Evolutionary conservation across 2,329 filamentous ascomycete species (phyloP).

Genomic region (Claviceps quebecensis): DNA sequence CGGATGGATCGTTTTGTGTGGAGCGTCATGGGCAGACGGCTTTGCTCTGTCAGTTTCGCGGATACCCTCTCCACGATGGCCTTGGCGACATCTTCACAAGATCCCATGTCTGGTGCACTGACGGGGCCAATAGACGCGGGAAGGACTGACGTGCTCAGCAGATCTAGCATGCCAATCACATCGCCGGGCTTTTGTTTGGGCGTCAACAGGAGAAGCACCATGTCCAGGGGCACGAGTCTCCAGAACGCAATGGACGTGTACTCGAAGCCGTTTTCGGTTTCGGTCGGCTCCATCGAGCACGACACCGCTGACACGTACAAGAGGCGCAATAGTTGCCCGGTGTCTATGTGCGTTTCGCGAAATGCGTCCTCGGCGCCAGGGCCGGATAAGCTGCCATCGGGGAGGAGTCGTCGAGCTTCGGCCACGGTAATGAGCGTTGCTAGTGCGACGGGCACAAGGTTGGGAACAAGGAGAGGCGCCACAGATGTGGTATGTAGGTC

Average conservation of each 20-base stretch:
- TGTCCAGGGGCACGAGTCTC: slow-evolving; percentile 51
- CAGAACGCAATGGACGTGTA: slow-evolving; percentile 41
- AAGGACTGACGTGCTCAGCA: slow-evolving; percentile 54
- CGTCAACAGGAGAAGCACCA: slow-evolving; percentile 52
- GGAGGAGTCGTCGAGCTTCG: slow-evolving; percentile 38
- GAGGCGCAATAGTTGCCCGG: slow-evolving; percentile 48
- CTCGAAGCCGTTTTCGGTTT: slow-evolving; percentile 16
- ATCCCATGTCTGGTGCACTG: slow-evolving; percentile 25
- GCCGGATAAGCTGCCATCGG: slow-evolving; percentile 32
- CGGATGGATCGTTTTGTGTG: slow-evolving; percentile 29
- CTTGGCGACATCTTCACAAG: slow-evolving; percentile 27
- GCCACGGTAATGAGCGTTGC: slow-evolving; percentile 47
- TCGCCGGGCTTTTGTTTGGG: slow-evolving; percentile 50
- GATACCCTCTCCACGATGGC: slow-evolving; percentile 49
- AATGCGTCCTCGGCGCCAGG: slow-evolving; percentile 22
- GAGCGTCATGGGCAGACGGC: slow-evolving; percentile 22
- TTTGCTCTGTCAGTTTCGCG: slow-evolving; percentile 44
- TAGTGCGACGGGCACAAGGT: slow-evolving; percentile 40
- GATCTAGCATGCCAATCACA: slow-evolving; percentile 47
- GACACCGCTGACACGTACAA: slow-evolving; percentile 50
- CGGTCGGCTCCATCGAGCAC: slow-evolving; percentile 31
- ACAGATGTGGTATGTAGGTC: slow-evolving; percentile 45
- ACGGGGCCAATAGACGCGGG: slow-evolving; percentile 54
- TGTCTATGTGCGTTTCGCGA: slow-evolving; percentile 44
- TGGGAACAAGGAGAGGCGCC: slow-evolving; percentile 43